Evolutionary conservation across 805 yeast genomes (phyloP), one percentile per base, ranked within the genome.

Genomic region (Yamadazyma paraphyllophila): DNA sequence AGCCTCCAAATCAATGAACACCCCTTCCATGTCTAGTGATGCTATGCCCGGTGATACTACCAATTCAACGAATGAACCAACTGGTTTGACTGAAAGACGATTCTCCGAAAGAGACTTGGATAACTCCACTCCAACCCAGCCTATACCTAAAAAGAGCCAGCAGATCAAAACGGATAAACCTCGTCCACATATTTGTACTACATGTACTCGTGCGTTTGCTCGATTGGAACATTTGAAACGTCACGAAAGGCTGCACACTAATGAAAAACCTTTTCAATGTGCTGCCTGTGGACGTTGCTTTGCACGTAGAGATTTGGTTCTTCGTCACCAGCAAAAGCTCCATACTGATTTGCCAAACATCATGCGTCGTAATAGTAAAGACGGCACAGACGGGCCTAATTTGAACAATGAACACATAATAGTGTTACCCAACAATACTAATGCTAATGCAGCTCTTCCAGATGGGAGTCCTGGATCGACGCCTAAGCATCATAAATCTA

Each of bases 251-350:
- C 84, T 95, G 0, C 99, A 92, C 63, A 92, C 99, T 8, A 88
- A 91, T 62, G 97, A 91, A 65, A 90, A 90, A 62, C 98, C 98
- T 1, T 92, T 85, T 68, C 94, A 88, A 61, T 92, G 99, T 67
- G 95, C 96, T 2, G 91, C 91, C 7, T 92, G 98, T 66, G 97
- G 96, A 29, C 81, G 98, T 41, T 87, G 96, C 60, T 92, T 94
- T 69, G 97, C 98, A 4, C 74, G 99, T 46, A 71, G 97, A 46
- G 92, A 86, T 61, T 73, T 86, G 60, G 89, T 94, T 25, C 74
- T 94, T 44, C 78, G 99, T 49, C 99, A 94, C 70, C 96, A 89
- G 68, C 97, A 90, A 66, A 94, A 94, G 61, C 77, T 94, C 30
- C 99, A 94, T 58, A 66, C 85, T 39, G 73, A 62, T 39, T 71